phyloP scores from a whole-genome alignment of 2,329 filamentous ascomycete species.

The Reticulascus tulasneorum region DNA sequence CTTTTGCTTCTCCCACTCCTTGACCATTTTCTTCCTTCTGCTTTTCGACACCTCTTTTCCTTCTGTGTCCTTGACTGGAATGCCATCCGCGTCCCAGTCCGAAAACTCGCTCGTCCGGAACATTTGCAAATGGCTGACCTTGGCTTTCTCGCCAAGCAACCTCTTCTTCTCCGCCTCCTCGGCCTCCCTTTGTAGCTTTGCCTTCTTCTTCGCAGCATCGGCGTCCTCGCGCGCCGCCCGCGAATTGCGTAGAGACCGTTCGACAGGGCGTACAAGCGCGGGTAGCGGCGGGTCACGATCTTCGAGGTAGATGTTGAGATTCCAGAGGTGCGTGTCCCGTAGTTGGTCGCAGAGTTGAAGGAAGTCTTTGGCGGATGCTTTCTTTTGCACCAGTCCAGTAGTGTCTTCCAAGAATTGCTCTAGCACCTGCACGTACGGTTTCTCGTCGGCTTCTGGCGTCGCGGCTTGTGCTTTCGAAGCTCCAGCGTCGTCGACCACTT shows the following conservation, averaged over 20 bases:
- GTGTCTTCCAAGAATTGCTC: no score
- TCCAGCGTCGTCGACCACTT: no score
- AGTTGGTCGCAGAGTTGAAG: slow-evolving; percentile 75
- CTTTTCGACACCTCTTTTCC: slow-evolving; percentile 80
- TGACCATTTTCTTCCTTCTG: slow-evolving; percentile 74
- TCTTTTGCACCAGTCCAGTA: no score
- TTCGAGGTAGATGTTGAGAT: slow-evolving; percentile 82
- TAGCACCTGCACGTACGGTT: no score
- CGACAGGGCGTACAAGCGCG: no score
- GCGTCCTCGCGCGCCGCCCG: no score
- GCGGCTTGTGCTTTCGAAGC: no score
- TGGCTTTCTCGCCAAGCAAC: slow-evolving; percentile 60
- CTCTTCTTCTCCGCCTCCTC: slow-evolving; percentile 49
- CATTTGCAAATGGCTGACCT: slow-evolving; percentile 50
- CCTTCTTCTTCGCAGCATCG: slow-evolving; percentile 57
- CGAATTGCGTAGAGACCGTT: no score
- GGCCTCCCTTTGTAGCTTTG: slow-evolving; percentile 44
- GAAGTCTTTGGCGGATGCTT: slow-evolving; percentile 69
- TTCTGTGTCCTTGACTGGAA: slow-evolving; percentile 73
- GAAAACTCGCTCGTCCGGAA: slow-evolving; percentile 60
- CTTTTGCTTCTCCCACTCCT: slow-evolving; percentile 89
- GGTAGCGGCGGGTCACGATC: no score
- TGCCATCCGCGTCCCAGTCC: slow-evolving; percentile 77
- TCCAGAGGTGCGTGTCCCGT: slow-evolving; percentile 75
- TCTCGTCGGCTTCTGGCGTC: no score